Evolutionary conservation across 148 eudicot species (phyloP).

Genomic region (Diospyros kaki): DNA sequence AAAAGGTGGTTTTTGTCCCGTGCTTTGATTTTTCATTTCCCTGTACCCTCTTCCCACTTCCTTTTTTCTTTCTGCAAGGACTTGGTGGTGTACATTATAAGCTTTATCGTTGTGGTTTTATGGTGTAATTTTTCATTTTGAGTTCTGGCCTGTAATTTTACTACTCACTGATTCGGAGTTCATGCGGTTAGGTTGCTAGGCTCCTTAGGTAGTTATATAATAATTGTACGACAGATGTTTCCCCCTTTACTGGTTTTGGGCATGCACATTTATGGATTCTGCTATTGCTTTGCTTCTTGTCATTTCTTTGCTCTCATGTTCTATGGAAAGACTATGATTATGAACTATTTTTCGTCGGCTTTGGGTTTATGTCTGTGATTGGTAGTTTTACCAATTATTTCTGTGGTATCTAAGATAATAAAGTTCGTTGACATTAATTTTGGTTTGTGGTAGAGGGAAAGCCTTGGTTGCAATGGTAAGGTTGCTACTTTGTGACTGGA

Average conservation of each 20-base stretch:
- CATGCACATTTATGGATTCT: neutral
- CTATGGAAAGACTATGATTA: neutral
- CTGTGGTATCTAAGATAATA: too few species aligned
- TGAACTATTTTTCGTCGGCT: neutral
- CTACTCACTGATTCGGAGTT: neutral
- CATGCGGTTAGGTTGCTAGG: neutral
- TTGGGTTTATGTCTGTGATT: neutral
- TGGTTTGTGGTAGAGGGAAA: too few species aligned
- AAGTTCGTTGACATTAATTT: too few species aligned
- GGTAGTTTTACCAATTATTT: too few species aligned
- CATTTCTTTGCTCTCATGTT: conserved; percentile 2
- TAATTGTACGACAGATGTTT: neutral
- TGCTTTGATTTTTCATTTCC: neutral
- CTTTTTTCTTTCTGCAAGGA: neutral
- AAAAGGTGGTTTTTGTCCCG: neutral
- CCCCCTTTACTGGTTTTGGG: neutral
- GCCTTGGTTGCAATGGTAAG: too few species aligned
- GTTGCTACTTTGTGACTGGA: too few species aligned
- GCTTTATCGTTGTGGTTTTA: neutral
- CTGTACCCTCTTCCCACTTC: too few species aligned
- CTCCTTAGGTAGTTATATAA: neutral
- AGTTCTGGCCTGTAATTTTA: neutral
- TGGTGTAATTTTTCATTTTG: neutral
- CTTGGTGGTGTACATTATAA: neutral
- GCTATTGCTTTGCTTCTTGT: neutral